Evolutionary conservation across 768 basidiomycete genomes (phyloP), one percentile per base, ranked within the genome.

Genomic region (Leccinum variicolor): DNA sequence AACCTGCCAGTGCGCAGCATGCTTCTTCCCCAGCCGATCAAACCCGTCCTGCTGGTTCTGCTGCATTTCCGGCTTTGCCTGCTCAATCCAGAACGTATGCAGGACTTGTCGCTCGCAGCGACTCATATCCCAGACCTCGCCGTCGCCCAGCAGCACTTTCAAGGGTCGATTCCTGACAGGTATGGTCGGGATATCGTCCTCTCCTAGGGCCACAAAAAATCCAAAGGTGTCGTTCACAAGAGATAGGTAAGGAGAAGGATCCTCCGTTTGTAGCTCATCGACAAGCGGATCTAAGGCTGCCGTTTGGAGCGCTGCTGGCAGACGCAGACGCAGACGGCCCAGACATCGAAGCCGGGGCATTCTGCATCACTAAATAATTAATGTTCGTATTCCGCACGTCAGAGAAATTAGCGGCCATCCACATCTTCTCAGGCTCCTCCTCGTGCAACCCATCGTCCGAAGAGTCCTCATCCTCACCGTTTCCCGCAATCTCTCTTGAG

Each of bases 41-140:
- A 85, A 88, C 19, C 83, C 79, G 6, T 65, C 59, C 10, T 66
- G 59, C 39, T 74, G 69, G 6, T 69, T 62, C 0, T 64, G 55
- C 23, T 75, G 72, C 26, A 74, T 60, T 2, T 63, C 31, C 1
- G 36, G 51, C 8, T 80, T 75, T 26, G 80, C 74, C 54, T 76
- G 67, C 4, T 75, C 69, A 10, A 74, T 71, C 86, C 84, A 89
- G 48, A 70, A 76, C 0, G 60, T 52, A 50, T 80, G 70, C 0
- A 89, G 66, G 2, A 58, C 64, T 9, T 63, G 47, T 2, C 88
- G 79, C 63, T 90, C 89, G 1, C 31, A 6, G 4, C 46, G 47
- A 3, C 84, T 84, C 77, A 87, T 77, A 1, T 59, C 50, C 88
- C 87, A 90, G 19, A 87, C 73, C 29, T 75, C 66, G 1, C 65